Evolutionary conservation across 805 yeast genomes (phyloP).

Genomic region (Lipomyces chichibuensis): DNA sequence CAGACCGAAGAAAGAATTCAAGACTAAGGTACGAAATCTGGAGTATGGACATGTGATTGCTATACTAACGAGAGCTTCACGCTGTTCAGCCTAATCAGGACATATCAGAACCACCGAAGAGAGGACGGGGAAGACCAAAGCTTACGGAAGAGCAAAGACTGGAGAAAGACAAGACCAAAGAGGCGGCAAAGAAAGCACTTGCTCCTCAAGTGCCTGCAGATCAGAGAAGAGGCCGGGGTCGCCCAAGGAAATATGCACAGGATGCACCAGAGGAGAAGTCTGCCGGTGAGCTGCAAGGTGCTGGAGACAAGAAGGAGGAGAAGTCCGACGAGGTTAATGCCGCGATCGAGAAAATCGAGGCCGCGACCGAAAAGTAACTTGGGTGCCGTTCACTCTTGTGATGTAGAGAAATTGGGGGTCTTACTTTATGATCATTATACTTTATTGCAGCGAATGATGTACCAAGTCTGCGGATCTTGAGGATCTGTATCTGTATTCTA

Average conservation of each 20-base stretch:
- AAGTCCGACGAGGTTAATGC: background rate
- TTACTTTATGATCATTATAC: background rate
- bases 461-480: background rate
- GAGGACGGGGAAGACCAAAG: slow-evolving; percentile 21
- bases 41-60: background rate
- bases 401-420: background rate
- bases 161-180: background rate
- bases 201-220: background rate
- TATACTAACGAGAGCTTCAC: background rate
- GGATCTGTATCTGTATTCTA: background rate
- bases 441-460: background rate
- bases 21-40: background rate
- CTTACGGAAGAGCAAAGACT: background rate
- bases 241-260: slow-evolving; percentile 2
- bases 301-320: background rate
- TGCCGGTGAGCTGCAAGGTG: background rate
- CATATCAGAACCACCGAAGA: slow-evolving; percentile 1
- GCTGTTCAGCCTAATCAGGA: background rate
- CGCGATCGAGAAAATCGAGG: background rate
- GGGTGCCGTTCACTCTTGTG: background rate
- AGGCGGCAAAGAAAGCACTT: background rate
- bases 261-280: background rate
- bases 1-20: slow-evolving; percentile 14
- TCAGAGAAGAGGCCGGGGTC: background rate
- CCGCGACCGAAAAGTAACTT: background rate